Evolutionary conservation across 352 stramenopile species (phyloP).

Genomic region (Pythium insidiosum): DNA sequence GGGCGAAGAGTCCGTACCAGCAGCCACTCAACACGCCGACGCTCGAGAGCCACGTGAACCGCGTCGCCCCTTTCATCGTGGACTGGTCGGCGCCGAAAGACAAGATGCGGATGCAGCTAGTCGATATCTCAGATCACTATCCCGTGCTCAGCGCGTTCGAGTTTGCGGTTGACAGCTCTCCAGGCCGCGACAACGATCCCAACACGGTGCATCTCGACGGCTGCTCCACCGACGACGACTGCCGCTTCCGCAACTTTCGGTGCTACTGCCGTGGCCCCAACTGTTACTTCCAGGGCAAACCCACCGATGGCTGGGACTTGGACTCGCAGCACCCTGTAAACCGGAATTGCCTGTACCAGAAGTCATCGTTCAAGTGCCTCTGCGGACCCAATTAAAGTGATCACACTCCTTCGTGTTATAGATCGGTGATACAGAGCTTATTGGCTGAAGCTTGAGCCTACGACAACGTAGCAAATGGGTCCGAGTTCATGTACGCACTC

Average conservation of each 20-base stretch:
- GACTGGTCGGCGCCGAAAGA: conserved; percentile 50
- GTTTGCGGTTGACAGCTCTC: conserved; percentile 56
- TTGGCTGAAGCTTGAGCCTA: too few species aligned
- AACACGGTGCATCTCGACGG: conserved; percentile 61
- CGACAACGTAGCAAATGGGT: conserved; percentile 19
- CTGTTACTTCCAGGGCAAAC: conserved; percentile 60
- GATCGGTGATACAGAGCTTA: too few species aligned
- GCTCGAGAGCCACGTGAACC: conserved; percentile 44
- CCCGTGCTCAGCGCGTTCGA: conserved; percentile 61
- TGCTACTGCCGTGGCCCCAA: conserved; percentile 63
- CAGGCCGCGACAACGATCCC: conserved; percentile 38
- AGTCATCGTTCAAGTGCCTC: conserved; percentile 47
- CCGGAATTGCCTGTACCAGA: conserved; percentile 66
- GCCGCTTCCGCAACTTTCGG: conserved; percentile 52
- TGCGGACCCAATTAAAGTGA: conserved; percentile 52
- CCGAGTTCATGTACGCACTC: conserved; percentile 1
- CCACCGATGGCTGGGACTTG: conserved; percentile 33
- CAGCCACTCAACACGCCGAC: conserved; percentile 45
- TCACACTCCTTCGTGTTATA: too few species aligned
- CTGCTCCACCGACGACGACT: conserved; percentile 66
- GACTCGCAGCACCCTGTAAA: conserved; percentile 65
- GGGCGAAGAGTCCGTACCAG: conserved; percentile 49
- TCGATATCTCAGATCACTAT: conserved; percentile 78
- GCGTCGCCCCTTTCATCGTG: conserved; percentile 42
- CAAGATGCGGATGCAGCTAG: conserved; percentile 41